A percentile compares a stretch with the other conserved stretches of the same genome.
phyloP scores from a whole-genome alignment of 495 filamentous ascomycete genomes.

The Neurospora tetrasperma region DNA sequence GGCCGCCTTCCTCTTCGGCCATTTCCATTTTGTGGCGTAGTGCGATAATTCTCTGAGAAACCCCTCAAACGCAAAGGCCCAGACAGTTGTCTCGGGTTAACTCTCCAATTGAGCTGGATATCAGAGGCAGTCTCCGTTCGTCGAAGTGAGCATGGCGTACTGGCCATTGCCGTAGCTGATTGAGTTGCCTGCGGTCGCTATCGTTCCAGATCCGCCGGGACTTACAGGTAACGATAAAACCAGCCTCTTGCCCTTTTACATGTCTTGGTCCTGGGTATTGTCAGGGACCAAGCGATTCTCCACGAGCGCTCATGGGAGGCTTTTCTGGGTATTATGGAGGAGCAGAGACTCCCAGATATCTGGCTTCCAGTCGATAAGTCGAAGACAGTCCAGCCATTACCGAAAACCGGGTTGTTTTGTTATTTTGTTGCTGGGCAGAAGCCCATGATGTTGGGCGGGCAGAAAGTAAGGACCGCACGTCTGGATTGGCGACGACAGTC shows the following conservation, averaged over 20 bases:
- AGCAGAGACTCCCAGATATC: conserved; percentile 68
- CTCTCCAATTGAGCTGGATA: background rate
- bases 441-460: no score
- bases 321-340: conserved; percentile 65
- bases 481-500: no score
- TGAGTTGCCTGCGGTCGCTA: conserved; percentile 31
- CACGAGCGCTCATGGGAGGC: conserved; percentile 73
- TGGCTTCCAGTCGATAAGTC: conserved; percentile 63
- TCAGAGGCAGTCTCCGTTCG: background rate
- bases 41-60: conserved; percentile 73
- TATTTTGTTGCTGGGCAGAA: no score
- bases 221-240: conserved; percentile 10
- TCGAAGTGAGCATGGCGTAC: no score
- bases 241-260: conserved; percentile 52
- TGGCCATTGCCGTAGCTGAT: background rate
- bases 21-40: conserved; percentile 55
- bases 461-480: no score
- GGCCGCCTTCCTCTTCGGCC: conserved; percentile 41
- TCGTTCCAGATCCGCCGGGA: conserved; percentile 32
- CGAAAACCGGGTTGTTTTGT: no score
- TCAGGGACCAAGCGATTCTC: conserved; percentile 48
- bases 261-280: conserved; percentile 56
- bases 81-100: background rate
- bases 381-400: no score
- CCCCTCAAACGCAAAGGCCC: conserved; percentile 47